Conservation (phyloP, 2,329 filamentous ascomycete species). For the Colletotrichum sp. region DNA sequence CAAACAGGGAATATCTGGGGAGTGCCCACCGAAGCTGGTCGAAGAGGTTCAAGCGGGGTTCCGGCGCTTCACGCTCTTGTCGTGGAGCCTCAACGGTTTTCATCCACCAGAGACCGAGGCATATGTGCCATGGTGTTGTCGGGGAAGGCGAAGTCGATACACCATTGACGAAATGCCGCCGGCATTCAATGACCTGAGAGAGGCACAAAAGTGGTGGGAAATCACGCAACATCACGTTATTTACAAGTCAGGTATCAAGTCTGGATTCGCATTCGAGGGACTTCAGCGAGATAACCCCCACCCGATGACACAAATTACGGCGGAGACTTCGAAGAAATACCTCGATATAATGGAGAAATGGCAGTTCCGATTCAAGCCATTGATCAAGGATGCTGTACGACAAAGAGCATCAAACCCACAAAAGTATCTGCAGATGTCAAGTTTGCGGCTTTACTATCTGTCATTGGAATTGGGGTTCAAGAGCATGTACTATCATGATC, state of each 20-base stretch:
- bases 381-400: neutral
- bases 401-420: neutral
- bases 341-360: neutral
- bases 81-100: neutral
- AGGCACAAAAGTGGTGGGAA: conserved; percentile 8
- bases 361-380: neutral
- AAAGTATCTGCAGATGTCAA: neutral
- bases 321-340: conserved; percentile 20
- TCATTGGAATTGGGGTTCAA: neutral
- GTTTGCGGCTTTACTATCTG: neutral
- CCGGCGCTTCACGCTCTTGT: neutral
- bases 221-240: conserved; percentile 2
- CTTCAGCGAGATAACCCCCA: neutral
- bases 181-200: neutral
- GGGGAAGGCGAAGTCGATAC: conserved; percentile 1
- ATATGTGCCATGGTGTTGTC: conserved; percentile 13
- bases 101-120: neutral
- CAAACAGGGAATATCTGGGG: neutral
- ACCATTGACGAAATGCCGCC: conserved; percentile 6
- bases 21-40: neutral
- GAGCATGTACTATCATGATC: neutral
- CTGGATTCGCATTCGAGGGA: conserved; percentile 19
- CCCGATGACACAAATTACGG: neutral
- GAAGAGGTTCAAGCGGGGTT: neutral
- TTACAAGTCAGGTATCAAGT: neutral